These are phyloP conservation scores for Pseudogymnoascus sp. DNA, from an alignment of 2,329 filamentous ascomycete species.

Conservation along the genomic window DNA sequence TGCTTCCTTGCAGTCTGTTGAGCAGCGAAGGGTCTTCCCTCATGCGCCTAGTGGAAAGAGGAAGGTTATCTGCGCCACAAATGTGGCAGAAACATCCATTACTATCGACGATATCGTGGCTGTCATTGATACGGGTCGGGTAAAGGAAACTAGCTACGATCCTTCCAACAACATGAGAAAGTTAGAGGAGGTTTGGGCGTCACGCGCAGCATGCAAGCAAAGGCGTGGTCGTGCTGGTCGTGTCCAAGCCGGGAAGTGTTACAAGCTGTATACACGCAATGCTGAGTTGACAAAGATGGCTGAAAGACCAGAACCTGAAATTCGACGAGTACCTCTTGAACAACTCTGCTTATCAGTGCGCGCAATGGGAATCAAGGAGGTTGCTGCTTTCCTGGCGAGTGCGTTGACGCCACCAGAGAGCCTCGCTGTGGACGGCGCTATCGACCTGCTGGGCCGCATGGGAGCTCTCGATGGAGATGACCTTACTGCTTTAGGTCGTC, in stretches of 20 bases:
- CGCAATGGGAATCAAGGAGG: slow-evolving; percentile 84
- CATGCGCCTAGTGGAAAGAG: slow-evolving; percentile 69
- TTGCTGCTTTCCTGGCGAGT: slow-evolving; percentile 71
- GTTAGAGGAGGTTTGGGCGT: slow-evolving; percentile 92
- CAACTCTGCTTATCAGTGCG: slow-evolving; percentile 91
- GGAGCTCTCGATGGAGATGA: slow-evolving; percentile 81
- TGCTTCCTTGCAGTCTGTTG: slow-evolving; percentile 78
- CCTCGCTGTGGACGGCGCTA: slow-evolving; percentile 76
- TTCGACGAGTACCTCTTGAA: slow-evolving; percentile 84
- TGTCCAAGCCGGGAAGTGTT: slow-evolving; percentile 85
- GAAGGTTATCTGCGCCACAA: slow-evolving; percentile 91
- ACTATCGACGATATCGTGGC: slow-evolving; percentile 96
- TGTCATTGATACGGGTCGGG: slow-evolving; percentile 88
- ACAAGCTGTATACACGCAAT: slow-evolving; percentile 86
- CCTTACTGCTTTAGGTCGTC: slow-evolving; percentile 82
- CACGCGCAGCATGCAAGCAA: slow-evolving; percentile 87
- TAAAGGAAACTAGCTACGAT: slow-evolving; percentile 95
- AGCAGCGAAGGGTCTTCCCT: slow-evolving; percentile 82
- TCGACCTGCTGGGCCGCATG: slow-evolving; percentile 72
- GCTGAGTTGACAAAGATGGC: slow-evolving; percentile 76
- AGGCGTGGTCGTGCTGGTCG: slow-evolving; percentile 86
- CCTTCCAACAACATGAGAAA: slow-evolving; percentile 88
- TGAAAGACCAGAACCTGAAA: slow-evolving; percentile 85
- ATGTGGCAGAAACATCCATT: slow-evolving; percentile 96
- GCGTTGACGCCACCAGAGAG: slow-evolving; percentile 85